phyloP scores from a whole-genome alignment of 2,329 filamentous ascomycete genomes.

The Talaromyces sp. region DNA sequence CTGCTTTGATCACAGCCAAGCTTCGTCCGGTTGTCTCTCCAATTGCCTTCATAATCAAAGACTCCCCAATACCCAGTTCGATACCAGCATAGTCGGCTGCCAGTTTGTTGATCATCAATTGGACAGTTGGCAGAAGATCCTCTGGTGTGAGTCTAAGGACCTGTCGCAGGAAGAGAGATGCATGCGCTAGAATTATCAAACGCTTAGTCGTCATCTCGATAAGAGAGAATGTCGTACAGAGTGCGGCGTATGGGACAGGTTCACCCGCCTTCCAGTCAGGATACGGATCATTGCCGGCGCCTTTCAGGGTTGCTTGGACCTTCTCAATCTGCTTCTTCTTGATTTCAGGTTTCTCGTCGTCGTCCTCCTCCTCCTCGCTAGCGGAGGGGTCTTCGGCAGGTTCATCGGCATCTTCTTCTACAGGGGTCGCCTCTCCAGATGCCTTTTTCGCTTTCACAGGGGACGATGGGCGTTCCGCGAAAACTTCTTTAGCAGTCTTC shows the following conservation, averaged over 20 bases:
- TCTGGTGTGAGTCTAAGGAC: slow-evolving; percentile 86
- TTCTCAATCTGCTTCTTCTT: slow-evolving; percentile 75
- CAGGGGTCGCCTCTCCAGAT: slow-evolving; percentile 46
- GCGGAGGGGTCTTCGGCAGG: slow-evolving; percentile 41
- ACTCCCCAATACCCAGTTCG: slow-evolving; percentile 97
- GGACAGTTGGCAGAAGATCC: slow-evolving; percentile 81
- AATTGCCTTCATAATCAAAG: slow-evolving; percentile 97
- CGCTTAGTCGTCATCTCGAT: slow-evolving; percentile 94
- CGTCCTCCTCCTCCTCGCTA: slow-evolving; percentile 55
- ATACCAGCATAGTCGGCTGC: slow-evolving; percentile 95
- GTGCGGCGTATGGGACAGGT: slow-evolving; percentile 88
- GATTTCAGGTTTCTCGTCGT: slow-evolving; percentile 65
- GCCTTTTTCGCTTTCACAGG: slow-evolving; percentile 36
- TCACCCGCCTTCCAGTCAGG: slow-evolving; percentile 89
- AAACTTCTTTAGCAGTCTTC: slow-evolving; percentile 21
- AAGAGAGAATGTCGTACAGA: slow-evolving; percentile 91
- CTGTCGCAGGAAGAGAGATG: slow-evolving; percentile 85
- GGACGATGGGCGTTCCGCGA: slow-evolving; percentile 25
- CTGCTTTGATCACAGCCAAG: slow-evolving; percentile 83
- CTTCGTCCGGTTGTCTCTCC: slow-evolving; percentile 90
- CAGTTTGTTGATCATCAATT: slow-evolving; percentile 97
- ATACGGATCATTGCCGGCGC: slow-evolving; percentile 72
- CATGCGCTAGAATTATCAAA: slow-evolving; percentile 81
- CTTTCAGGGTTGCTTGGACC: slow-evolving; percentile 71
- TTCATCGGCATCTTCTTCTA: slow-evolving; percentile 31